Evolutionary conservation across 2,329 filamentous ascomycete genomes (phyloP).

Genomic region (Monilinia vaccinii-corymbosi): DNA sequence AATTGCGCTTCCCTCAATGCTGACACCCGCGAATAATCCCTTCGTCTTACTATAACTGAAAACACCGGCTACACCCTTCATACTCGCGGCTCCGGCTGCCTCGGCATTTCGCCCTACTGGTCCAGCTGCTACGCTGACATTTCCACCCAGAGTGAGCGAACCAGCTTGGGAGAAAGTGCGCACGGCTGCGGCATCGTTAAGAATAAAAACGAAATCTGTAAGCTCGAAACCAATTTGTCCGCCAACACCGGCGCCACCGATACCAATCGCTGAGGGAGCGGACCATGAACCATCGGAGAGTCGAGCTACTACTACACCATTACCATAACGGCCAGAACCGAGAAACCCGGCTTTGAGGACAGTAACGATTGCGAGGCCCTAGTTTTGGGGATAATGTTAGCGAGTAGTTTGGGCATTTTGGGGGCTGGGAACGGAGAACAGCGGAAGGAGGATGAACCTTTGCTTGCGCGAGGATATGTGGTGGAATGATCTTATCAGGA

Average conservation of each 20-base stretch:
- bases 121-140: conserved; percentile 90
- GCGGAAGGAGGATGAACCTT: conserved; percentile 49
- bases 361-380: conserved; percentile 76
- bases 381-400: conserved; percentile 12
- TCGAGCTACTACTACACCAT: conserved; percentile 72
- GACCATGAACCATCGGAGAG: conserved; percentile 72
- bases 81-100: conserved; percentile 84
- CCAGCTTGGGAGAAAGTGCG: conserved; percentile 90
- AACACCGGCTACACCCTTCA: conserved; percentile 81
- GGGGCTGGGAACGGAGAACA: background rate
- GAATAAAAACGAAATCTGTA: conserved; percentile 95
- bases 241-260: conserved; percentile 72
- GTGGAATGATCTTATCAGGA: conserved; percentile 94
- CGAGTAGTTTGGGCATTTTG: background rate
- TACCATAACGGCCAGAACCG: conserved; percentile 72
- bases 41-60: conserved; percentile 99
- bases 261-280: conserved; percentile 72
- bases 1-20: conserved; percentile 83
- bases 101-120: conserved; percentile 93
- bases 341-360: conserved; percentile 84
- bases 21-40: conserved; percentile 91
- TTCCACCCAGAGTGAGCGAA: conserved; percentile 85
- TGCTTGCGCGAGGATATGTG: conserved; percentile 77
- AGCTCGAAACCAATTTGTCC: conserved; percentile 83
- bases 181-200: conserved; percentile 84